phyloP scores from a whole-genome alignment of 75 land plant genomes.

The Isoetes taiwanensis region DNA sequence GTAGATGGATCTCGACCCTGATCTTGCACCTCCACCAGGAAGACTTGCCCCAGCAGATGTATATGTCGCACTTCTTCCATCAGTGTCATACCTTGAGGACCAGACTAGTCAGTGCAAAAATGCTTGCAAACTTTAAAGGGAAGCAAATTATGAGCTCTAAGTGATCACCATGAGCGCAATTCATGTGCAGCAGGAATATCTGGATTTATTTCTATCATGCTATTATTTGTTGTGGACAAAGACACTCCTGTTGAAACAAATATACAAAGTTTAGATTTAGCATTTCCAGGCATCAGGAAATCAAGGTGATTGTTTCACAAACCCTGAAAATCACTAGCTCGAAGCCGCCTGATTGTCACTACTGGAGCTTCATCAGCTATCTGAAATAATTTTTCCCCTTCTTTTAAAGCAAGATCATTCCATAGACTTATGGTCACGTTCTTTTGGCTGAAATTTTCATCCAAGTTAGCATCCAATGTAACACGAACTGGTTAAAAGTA shows the following conservation, averaged over 20 bases:
- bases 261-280: neutral
- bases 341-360: constrained; percentile 54
- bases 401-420: constrained; percentile 62
- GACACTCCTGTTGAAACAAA: constrained; percentile 47
- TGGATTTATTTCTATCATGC: constrained; percentile 56
- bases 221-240: constrained; percentile 54
- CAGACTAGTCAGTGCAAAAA: neutral
- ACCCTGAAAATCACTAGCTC: constrained; percentile 90
- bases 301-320: neutral
- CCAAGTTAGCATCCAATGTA: neutral
- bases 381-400: constrained; percentile 65
- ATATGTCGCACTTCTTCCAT: constrained; percentile 54
- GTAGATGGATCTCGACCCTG: constrained; percentile 42
- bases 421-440: constrained; percentile 74
- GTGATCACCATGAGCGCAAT: constrained; percentile 59
- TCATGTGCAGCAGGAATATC: constrained; percentile 61
- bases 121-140: neutral
- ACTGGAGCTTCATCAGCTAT: constrained; percentile 48
- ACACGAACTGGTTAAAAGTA: neutral
- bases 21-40: constrained; percentile 21
- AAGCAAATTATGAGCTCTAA: neutral
- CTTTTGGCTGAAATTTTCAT: constrained; percentile 41
- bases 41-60: constrained; percentile 52
- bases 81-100: constrained; percentile 53
- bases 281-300: neutral